phyloP scores from a whole-genome alignment of 2,329 filamentous ascomycete species.

The Keithomyces neogunnii region DNA sequence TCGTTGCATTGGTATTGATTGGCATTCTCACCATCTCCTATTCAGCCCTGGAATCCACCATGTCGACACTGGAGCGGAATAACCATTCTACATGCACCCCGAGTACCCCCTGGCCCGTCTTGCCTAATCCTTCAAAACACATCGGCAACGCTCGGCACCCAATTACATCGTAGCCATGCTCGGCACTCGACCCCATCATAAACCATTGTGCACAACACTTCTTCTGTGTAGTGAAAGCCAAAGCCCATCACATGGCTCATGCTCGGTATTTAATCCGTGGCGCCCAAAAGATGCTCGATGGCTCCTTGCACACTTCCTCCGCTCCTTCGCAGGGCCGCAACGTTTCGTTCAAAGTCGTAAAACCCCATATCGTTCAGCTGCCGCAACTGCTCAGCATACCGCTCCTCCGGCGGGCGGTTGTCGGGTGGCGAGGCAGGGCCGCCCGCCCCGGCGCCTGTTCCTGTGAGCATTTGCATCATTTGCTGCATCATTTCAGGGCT shows the following conservation, averaged over 20 bases:
- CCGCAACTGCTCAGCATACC: slow-evolving; percentile 80
- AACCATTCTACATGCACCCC: background rate
- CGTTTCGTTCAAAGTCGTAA: slow-evolving; percentile 90
- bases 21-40: slow-evolving; percentile 1
- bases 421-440: slow-evolving; percentile 55
- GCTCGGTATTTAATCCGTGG: slow-evolving; percentile 10
- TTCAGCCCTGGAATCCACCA: background rate
- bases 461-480: slow-evolving; percentile 41
- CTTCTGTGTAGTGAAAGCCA: too few species aligned
- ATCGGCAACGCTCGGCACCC: too few species aligned
- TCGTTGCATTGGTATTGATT: background rate
- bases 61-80: background rate
- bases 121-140: background rate
- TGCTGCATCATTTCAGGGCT: slow-evolving; percentile 48
- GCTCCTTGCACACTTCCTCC: slow-evolving; percentile 93
- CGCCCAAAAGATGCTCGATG: slow-evolving; percentile 60
- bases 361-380: slow-evolving; percentile 99
- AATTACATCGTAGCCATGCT: too few species aligned
- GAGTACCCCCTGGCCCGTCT: background rate
- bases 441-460: slow-evolving; percentile 16
- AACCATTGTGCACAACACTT: too few species aligned
- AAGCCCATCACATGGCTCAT: background rate
- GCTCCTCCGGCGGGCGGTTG: slow-evolving; percentile 84
- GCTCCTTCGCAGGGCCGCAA: slow-evolving; percentile 76
- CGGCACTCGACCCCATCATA: too few species aligned